Base-by-base conservation (phyloP, 208 protist genomes). In the Phytomonas sp. region DNA sequence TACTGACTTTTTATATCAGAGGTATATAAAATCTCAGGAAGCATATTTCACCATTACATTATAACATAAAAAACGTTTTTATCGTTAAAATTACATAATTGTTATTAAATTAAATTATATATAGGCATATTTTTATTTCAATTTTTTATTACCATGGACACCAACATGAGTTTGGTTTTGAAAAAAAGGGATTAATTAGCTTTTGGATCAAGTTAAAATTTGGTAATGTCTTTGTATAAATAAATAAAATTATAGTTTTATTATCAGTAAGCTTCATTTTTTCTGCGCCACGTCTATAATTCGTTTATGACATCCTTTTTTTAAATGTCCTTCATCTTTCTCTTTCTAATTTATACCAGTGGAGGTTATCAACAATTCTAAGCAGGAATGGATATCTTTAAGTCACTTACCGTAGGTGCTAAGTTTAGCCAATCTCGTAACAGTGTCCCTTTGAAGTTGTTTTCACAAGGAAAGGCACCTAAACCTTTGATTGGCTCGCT, bases 381-480 rank as follows among this genome's bases (percentile, higher is more conserved):
- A 69, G 49, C 10, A 33, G 63, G 3, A 59, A 92, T 92, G 89
- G 81, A 88, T 56, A 74, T 79, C 4, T 94, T 94, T 68, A 78
- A 74, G 62, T 68, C 80, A 7, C 60, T 94, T 16, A 82, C 85
- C 29, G 75, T 88, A 29, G 89, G 87, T 19, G 67, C 84, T 49
- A 81, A 73, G 66, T 94, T 94, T 63, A 68, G 86, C 30, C 63
- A 73, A 26, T 62, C 75, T 16, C 80, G 77, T 49, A 83, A 94
- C 76, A 71, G 74, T 26, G 69, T 77, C 45, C 78, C 77, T 30
- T 85, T 87, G 37, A 87, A 91, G 70, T 74, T 88, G 30, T 94
- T 92, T 56, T 66, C 71, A 5, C 70, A 78, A 31, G 69, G 73
- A 12, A 80, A 78, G 36, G 60, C 63, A 14, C 60, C 12, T 6